Evolutionary conservation across 495 filamentous ascomycete species (phyloP).

Genomic region (Podospora conica): DNA sequence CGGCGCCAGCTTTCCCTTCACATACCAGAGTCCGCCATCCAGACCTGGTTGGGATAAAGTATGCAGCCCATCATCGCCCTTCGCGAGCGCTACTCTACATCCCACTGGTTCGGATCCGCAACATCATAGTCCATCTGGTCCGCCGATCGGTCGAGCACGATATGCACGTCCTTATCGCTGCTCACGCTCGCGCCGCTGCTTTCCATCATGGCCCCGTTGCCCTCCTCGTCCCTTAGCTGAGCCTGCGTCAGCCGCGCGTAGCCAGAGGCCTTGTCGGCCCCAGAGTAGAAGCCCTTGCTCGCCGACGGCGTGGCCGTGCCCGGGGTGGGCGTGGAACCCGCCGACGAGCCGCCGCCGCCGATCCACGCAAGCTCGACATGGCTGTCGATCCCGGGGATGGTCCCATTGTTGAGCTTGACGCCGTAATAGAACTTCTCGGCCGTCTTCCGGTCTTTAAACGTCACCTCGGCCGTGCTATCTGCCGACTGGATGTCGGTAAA

Average conservation of each 20-base stretch:
- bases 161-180: slow-evolving; percentile 32
- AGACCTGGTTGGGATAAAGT: not conserved
- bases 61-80: not conserved
- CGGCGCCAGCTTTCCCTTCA: not conserved
- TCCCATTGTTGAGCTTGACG: slow-evolving; percentile 44
- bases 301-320: not conserved
- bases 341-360: slow-evolving; percentile 33
- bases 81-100: not conserved
- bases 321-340: slow-evolving; percentile 4
- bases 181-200: slow-evolving; percentile 7
- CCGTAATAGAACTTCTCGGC: slow-evolving; percentile 80
- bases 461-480: slow-evolving; percentile 56
- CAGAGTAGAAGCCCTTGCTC: not conserved
- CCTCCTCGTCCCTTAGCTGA: not conserved
- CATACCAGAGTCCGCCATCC: not conserved
- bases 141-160: slow-evolving; percentile 21
- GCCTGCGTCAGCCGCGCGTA: not conserved
- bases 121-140: slow-evolving; percentile 40
- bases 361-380: slow-evolving; percentile 75
- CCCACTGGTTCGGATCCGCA: slow-evolving; percentile 40
- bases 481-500: slow-evolving; percentile 69
- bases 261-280: not conserved
- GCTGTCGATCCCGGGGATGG: slow-evolving; percentile 65
- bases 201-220: not conserved
- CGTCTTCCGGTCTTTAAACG: slow-evolving; percentile 83